Evolutionary conservation across 1,284 basidiomycete genomes (phyloP).

Genomic region (Sanghuangporus baumii): DNA sequence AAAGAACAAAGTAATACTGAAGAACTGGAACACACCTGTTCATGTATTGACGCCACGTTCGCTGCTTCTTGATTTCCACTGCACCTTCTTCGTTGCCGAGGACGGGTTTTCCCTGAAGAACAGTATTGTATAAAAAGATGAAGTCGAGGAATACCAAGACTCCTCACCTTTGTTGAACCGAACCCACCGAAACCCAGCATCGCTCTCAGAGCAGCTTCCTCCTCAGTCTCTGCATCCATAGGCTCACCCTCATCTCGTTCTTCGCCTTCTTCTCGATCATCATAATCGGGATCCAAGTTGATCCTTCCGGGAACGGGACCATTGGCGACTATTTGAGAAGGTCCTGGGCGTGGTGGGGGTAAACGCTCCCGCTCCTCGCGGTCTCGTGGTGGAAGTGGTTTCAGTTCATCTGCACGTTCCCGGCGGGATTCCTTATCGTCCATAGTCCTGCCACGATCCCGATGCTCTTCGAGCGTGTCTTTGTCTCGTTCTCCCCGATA

Average conservation of each 20-base stretch:
- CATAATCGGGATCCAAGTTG: conserved; percentile 35
- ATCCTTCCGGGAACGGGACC: conserved; percentile 13
- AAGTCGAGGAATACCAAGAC: not conserved
- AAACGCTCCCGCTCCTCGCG: conserved; percentile 8
- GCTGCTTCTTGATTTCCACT: conserved; percentile 76
- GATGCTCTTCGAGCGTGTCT: conserved; percentile 17
- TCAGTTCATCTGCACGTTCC: not conserved
- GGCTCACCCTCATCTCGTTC: conserved; percentile 52
- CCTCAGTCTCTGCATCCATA: conserved; percentile 54
- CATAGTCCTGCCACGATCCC: conserved; percentile 13
- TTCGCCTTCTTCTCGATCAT: conserved; percentile 34
- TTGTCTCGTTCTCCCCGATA: conserved; percentile 19
- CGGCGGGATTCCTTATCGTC: conserved; percentile 7
- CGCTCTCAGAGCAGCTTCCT: conserved; percentile 80
- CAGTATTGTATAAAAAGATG: conserved; percentile 2
- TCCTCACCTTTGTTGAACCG: conserved; percentile 77
- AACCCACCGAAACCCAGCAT: conserved; percentile 91
- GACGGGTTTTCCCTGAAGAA: conserved; percentile 69
- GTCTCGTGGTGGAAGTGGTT: conserved; percentile 18
- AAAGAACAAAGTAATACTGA: conserved; percentile 11
- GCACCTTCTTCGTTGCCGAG: conserved; percentile 78
- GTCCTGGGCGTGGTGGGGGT: conserved; percentile 20
- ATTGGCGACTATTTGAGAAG: conserved; percentile 22
- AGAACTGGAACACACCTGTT: conserved; percentile 50
- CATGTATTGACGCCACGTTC: conserved; percentile 97